A percentile compares a stretch with the other conserved stretches of the same genome.
Evolutionary conservation across 768 basidiomycete species (phyloP).

Genomic region (Clavulina sp.): DNA sequence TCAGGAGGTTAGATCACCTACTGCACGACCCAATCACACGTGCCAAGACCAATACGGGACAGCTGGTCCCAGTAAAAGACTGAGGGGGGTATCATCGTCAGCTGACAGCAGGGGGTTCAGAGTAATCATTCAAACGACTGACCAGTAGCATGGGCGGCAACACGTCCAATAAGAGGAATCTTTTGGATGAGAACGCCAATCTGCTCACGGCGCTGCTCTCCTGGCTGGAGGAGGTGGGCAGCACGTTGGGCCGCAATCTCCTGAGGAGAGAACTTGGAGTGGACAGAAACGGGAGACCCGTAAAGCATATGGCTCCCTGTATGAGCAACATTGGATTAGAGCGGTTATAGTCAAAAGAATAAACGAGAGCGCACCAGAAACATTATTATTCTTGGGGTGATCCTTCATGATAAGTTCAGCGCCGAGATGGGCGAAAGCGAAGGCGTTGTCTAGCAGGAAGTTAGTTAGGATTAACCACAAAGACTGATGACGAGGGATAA

Average conservation of each 20-base stretch:
- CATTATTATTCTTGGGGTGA: not conserved
- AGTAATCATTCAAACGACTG: not conserved
- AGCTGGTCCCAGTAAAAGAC: not conserved
- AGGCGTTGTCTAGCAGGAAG: not conserved
- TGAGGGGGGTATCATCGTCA: not conserved
- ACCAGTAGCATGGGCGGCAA: conserved; percentile 6
- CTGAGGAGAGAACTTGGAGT: not conserved
- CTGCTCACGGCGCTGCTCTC: conserved; percentile 1
- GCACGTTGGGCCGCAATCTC: not conserved
- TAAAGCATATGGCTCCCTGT: not conserved
- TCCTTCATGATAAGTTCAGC: not conserved
- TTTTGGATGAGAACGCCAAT: conserved; percentile 2
- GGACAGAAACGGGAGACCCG: not conserved
- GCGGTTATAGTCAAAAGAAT: too few relatives aligned
- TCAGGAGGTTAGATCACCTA: not conserved
- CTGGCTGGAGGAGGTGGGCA: not conserved
- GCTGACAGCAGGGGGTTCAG: not conserved
- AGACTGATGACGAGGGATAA: not conserved
- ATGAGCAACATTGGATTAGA: not conserved
- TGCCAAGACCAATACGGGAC: not conserved
- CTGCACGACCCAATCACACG: not conserved
- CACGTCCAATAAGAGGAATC: conserved; percentile 7
- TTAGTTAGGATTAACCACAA: not conserved
- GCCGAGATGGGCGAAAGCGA: not conserved
- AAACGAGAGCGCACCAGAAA: too few relatives aligned